A percentile compares a stretch with the other conserved stretches of the same genome.
phyloP scores from a whole-genome alignment of 2,329 filamentous ascomycete species.

The Phialophora tarda region DNA sequence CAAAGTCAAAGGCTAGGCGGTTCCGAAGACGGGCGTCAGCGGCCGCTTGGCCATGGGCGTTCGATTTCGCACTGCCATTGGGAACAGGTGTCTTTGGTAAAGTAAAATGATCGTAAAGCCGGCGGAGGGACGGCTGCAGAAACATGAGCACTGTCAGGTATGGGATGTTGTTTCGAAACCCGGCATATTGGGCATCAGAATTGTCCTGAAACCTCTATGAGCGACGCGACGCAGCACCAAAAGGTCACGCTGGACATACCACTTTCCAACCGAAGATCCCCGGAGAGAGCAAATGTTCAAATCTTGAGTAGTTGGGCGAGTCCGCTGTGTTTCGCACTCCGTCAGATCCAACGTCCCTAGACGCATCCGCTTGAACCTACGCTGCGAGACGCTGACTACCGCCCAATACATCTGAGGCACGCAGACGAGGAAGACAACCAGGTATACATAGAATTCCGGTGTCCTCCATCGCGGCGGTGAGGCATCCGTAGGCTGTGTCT shows the following conservation, averaged over 20 bases:
- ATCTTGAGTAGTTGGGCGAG: slow-evolving; percentile 80
- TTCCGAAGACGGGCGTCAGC: slow-evolving; percentile 67
- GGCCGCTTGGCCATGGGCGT: slow-evolving; percentile 42
- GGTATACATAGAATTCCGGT: slow-evolving; percentile 84
- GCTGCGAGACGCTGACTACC: slow-evolving; percentile 82
- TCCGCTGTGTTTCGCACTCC: slow-evolving; percentile 61
- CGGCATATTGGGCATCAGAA: slow-evolving; percentile 84
- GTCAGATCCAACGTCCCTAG: slow-evolving; percentile 23
- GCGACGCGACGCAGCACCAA: slow-evolving; percentile 16
- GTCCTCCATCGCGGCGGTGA: slow-evolving; percentile 80
- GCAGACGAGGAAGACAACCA: slow-evolving; percentile 66
- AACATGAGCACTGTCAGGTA: slow-evolving; percentile 75
- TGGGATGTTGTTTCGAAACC: slow-evolving; percentile 84
- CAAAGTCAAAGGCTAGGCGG: slow-evolving; percentile 79
- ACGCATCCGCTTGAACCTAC: slow-evolving; percentile 55
- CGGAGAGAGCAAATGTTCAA: slow-evolving; percentile 69
- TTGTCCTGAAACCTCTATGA: slow-evolving; percentile 67
- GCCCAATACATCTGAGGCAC: slow-evolving; percentile 90
- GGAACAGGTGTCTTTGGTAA: neutral
- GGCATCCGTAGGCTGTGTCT: slow-evolving; percentile 52
- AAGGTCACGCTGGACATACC: slow-evolving; percentile 56
- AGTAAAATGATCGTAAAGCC: slow-evolving; percentile 65
- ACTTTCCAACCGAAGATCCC: slow-evolving; percentile 94
- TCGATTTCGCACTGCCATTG: slow-evolving; percentile 23
- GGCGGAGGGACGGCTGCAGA: slow-evolving; percentile 79